Evolutionary conservation across 352 stramenopile species (phyloP), one percentile per base, ranked within the genome.

Genomic region (Phytophthora tubulina): DNA sequence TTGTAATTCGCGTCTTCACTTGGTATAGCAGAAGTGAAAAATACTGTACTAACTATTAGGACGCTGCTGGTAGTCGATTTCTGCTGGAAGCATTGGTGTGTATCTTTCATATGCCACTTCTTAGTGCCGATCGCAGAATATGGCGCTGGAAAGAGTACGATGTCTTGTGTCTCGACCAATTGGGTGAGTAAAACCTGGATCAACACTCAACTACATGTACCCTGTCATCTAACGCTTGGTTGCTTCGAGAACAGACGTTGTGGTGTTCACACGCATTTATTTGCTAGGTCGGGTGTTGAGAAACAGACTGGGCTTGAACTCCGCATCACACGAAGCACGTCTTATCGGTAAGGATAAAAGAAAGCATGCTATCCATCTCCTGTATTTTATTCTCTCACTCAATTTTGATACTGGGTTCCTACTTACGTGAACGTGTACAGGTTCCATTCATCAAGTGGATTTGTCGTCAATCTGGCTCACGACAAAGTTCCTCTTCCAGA

Each of bases 391-490:
- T 27, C 21, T 33, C 2, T 45, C 50, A 11, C 6, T 42, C 10
- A 4, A 31, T 42, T 57, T 32, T 36, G 11, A 14, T 38, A 35
- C 35, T 46, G 2, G 3, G 5, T 14, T 4, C 9, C 8, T 46
- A 46, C 21, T 46, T 6, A 27, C 21, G 41, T 46, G 41, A 5
- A n/a, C 14, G 14, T 17, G 3, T 46, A 36, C 39, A 85, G 77
- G 78, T 11, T 78, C 78, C 15, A 82, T 90, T 64, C 79, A 90
- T 33, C 79, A 77, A 30, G 73, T 89, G n/a, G 67, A 90, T 60
- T 65, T 87, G n/a, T 78, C 75, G 17, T 86, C 79, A 1, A 79
- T 88, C 36, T 90, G 83, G 83, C 87, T 90, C 65, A 80, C 81
- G 11, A 54, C 78, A 71, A 90, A 90, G 79, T 89, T 76, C 64